Evolutionary conservation across 768 basidiomycete species (phyloP), one percentile per base, ranked within the genome.

Genomic region (Coprinopsis sp.): DNA sequence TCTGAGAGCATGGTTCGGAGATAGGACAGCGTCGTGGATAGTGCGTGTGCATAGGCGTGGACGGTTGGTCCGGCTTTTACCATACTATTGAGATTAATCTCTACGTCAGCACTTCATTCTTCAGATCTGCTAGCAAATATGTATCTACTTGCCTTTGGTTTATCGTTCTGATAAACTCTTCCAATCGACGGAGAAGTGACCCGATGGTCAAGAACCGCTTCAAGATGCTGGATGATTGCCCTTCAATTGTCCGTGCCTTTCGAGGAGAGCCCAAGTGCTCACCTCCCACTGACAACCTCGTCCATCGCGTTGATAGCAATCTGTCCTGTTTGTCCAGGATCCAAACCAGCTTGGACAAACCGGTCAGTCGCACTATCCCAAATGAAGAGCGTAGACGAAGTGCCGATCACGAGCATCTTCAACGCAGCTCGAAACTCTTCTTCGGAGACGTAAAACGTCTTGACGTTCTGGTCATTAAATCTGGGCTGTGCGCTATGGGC

Each of bases 141-240:
- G 38, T 31, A 28, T 16, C 14, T 28, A 48, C 63, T 40, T 46
- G 87, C 87, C 73, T 77, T 29, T 54, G 50, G 37, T 78, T 73
- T n/a, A 84, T 58, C 6, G 54, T 51, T 13, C 62, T 60, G 3
- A 81, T 52, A 3, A 87, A 58, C 2, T 64, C 62, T 42, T 91
- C 87, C 6, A 91, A 57, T 18, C 89, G 76, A 36, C 87, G 78
- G 30, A 86, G 58, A 2, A 82, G 60, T 1, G 79, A 79, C 6
- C 89, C 89, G 38, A 91, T 81, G 6, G 68, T 72, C 24, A 87
- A 50, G 61, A 91, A 91, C 5, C 82, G 74, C 29, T 67, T 62
- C 19, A 81, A 61, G 5, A 85, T 58, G 60, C 87, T 89, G 33
- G 2, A 46, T 23, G 13, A 40, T 21, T 39, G 16, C 4, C 25